phyloP scores from a whole-genome alignment of 2,329 filamentous ascomycete genomes.

The Penicillium sp. region DNA sequence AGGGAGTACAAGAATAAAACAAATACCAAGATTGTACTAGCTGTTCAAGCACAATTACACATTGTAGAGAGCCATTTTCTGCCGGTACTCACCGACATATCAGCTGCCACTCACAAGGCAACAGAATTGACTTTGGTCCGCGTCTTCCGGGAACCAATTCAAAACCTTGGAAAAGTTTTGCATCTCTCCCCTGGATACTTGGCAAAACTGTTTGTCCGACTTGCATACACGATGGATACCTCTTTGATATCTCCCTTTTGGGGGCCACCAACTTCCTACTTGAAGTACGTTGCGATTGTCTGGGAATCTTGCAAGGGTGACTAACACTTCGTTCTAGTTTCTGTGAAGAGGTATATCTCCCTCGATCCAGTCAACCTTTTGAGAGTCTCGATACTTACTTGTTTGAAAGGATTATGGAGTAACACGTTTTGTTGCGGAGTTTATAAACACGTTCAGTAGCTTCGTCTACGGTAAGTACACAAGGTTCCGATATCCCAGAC shows the following conservation, averaged over 20 bases:
- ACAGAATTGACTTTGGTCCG: neutral
- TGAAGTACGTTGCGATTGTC: constrained; percentile 21
- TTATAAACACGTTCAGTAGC: constrained; percentile 45
- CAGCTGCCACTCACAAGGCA: neutral
- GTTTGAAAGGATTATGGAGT: constrained; percentile 36
- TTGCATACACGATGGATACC: neutral
- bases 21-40: too few relatives aligned
- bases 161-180: neutral
- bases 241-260: constrained; percentile 19
- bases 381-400: neutral
- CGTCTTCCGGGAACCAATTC: neutral
- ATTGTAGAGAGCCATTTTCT: neutral
- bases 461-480: constrained; percentile 30
- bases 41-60: too few relatives aligned
- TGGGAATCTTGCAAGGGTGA: neutral
- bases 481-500: neutral
- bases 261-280: constrained; percentile 28
- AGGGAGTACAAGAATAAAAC: too few relatives aligned
- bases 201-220: neutral
- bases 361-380: neutral
- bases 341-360: constrained; percentile 26
- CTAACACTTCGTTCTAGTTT: constrained; percentile 16
- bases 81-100: neutral
- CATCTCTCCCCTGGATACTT: neutral
- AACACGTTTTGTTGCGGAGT: constrained; percentile 43